Base-by-base conservation (phyloP, 2,329 filamentous ascomycete genomes). In the Arthrobotrys sphaeroides region DNA sequence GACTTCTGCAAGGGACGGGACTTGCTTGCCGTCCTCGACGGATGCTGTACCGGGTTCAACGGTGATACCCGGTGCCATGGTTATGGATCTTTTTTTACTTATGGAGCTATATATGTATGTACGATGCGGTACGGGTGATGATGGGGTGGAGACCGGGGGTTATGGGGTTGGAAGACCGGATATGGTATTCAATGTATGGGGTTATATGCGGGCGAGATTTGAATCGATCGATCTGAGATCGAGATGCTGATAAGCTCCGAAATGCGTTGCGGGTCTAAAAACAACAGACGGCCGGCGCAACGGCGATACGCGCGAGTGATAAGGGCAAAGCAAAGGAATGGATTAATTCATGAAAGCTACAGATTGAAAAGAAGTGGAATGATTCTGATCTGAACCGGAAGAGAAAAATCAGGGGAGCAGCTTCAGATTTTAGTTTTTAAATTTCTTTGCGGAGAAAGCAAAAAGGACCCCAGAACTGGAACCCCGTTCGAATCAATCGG, bases 11-110 rank as follows among this genome's bases (percentile, higher is more conserved):
- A 92, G 84, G 9, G 51, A 55, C 18, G n/a, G n/a, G n/a, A n/a
- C 2, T 55, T 43, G 85, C 57, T 83, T 81, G 69, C 84, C 84
- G 36, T 84, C 82, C 20, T 81, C 79, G 2, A 84, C 81, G 40
- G 85, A 85, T 12, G 85, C 85, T 24, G 83, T 81, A 61, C 80
- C 80, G 12, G 82, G 80, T 16, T 85, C 83, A 13, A 84, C 84
- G 59, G 87, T 81, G 59, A 87, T 82, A 53, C 87, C 87, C 38
- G 88, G 87, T 64, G 88, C 87, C 88, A 90, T 90, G 61, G 5
- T 49, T 28, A n/a, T 20, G 12, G 13, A 40, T 33, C n/a, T 38
- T 51, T 38, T 9, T n/a, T n/a, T n/a, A n/a, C n/a, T n/a, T n/a
- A n/a, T n/a, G n/a, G n/a, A n/a, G n/a, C n/a, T n/a, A 16, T 20